phyloP scores from a whole-genome alignment of 176 grass and related monocot genomes.

The Carex kokanica region DNA sequence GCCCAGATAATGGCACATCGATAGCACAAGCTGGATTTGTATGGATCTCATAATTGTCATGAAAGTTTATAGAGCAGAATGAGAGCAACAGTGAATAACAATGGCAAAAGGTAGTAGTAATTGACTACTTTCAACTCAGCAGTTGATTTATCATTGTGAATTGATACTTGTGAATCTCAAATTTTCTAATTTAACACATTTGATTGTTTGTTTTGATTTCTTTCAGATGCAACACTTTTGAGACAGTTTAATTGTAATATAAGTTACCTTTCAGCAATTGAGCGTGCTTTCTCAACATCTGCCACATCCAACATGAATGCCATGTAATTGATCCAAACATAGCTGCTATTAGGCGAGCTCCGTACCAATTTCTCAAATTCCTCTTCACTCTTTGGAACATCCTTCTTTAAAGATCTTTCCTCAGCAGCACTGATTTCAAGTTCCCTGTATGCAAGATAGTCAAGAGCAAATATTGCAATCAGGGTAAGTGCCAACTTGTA shows the following conservation, averaged over 20 bases:
- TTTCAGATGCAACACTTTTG: background rate
- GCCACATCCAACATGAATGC: constrained; percentile 68
- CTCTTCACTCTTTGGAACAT: constrained; percentile 67
- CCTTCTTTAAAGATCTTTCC: constrained; percentile 71
- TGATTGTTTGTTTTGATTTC: background rate
- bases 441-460: constrained; percentile 47
- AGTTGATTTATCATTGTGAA: background rate
- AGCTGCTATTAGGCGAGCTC: constrained; percentile 88
- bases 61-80: background rate
- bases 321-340: constrained; percentile 96
- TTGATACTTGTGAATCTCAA: background rate
- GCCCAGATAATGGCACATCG: background rate
- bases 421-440: constrained; percentile 84
- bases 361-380: constrained; percentile 96
- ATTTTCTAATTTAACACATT: background rate
- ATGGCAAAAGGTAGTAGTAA: background rate
- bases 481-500: background rate
- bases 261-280: constrained; percentile 72
- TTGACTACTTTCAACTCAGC: background rate
- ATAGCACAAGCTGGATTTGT: background rate
- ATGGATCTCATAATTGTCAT: background rate
- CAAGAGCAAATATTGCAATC: background rate
- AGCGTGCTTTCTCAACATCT: constrained; percentile 76
- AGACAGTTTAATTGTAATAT: background rate
- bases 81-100: background rate